Base-by-base conservation (phyloP, 2,329 filamentous ascomycete species). In the Simplicillium aogashimaense region DNA sequence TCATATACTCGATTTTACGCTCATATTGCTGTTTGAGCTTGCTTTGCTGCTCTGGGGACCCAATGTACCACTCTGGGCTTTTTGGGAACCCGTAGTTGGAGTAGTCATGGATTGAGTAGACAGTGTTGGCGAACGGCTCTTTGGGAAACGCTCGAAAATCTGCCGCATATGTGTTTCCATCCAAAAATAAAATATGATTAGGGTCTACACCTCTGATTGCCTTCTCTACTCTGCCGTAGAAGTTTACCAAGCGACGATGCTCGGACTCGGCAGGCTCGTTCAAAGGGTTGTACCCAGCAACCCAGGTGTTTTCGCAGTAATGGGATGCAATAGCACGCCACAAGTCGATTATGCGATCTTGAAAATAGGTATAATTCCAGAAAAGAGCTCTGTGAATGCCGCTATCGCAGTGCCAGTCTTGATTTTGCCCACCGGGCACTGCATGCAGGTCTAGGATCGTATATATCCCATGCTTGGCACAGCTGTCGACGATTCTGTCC, bases 61-160 rank as follows among this genome's bases (percentile, higher is more conserved):
- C 28, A 0, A 56, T 58, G 39, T 66, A 76, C 3, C 53, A 56
- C 36, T 67, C 63, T 0, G 47, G 3, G 49, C 56, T 37, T 1
- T 43, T 44, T 0, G 60, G 72, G 43, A 76, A 76, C 0, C 72
- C 73, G 50, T 69, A 66, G 43, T 60, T 51, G 31, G 62, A 63
- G 47, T 76, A 76, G 46, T 76, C 72, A 47, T 76, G 72, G 34
- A 71, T 60, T 4, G 66, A 60, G 48, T 75, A 76, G 1, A 72
- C 72, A 2, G 61, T 56, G 44, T 71, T 71, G 0, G 68, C 67
- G 0, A 73, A 53, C 3, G 59, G 47, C 4, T 61, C 51, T 5
- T 60, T 53, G 1, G 64, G 61, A 41, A 68, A 70, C 7, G 52
- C 58, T 11, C 58, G 58, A 48, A 67, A 70, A 48, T 76, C 69